Evolutionary conservation across 345 rosid genomes (phyloP).

Genomic region (Cardamine occulta): DNA sequence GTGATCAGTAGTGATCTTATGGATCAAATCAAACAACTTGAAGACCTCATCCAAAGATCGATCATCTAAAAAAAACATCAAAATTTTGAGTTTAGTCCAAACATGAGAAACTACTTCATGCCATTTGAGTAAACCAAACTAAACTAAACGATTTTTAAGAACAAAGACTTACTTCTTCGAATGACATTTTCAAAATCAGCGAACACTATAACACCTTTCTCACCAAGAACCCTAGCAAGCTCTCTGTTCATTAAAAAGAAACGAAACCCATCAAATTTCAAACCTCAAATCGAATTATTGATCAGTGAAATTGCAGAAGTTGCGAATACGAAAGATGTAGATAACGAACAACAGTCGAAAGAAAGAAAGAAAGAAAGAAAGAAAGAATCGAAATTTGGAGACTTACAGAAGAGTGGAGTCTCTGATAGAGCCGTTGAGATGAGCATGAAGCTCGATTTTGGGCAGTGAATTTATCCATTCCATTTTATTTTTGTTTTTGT

Average conservation of each 20-base stretch:
- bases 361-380: background rate
- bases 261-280: slow-evolving; percentile 1
- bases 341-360: background rate
- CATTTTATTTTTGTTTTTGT: slow-evolving; percentile 37
- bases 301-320: slow-evolving; percentile 12
- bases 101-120: background rate
- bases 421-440: slow-evolving; percentile 95
- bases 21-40: slow-evolving; percentile 89
- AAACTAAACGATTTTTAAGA: background rate
- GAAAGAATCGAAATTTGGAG: background rate
- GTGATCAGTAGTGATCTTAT: slow-evolving; percentile 82
- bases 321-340: background rate
- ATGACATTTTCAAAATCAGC: slow-evolving; percentile 84
- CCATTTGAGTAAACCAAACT: background rate
- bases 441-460: slow-evolving; percentile 96
- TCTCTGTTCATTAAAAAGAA: slow-evolving; percentile 55
- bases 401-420: slow-evolving; percentile 83
- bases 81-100: background rate
- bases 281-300: background rate
- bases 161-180: slow-evolving; percentile 56
- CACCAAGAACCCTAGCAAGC: slow-evolving; percentile 80
- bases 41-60: slow-evolving; percentile 80
- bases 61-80: slow-evolving; percentile 52
- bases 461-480: slow-evolving; percentile 75
- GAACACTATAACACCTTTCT: slow-evolving; percentile 64